Evolutionary conservation across 768 basidiomycete species (phyloP), one percentile per base, ranked within the genome.

Genomic region (Russula foetens): DNA sequence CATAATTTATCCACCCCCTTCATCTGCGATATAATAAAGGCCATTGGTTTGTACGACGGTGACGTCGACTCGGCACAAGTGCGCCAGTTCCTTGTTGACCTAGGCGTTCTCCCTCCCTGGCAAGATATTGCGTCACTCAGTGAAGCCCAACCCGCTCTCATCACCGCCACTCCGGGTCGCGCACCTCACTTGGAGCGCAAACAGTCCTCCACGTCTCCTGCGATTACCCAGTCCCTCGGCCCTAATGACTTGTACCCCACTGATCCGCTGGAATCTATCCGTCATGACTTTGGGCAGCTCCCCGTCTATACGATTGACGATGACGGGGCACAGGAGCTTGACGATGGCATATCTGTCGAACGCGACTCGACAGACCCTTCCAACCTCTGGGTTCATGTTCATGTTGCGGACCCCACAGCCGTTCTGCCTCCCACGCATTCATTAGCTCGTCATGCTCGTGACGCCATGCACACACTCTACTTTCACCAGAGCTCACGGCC

Each of bases 261-360:
- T 2, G 93, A 97, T 68, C 78, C 81, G 0, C 76, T 87, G 53
- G 87, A 86, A 28, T 73, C 80, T 23, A 70, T 92, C 6, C 87
- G 95, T 3, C 88, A 90, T 68, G 95, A 98, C 71, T 96, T 93
- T 72, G 92, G 90, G 26, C 69, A 85, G 62, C 68, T 87, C 63
- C 83, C 82, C 0, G 90, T 92, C 5, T 98, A 86, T 70, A 86
- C 95, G 21, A 85, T 99, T 56, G 97, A 99, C 68, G 90, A 92
- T 61, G 64, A 76, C 0, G 69, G 67, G 7, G 94, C 97, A 0
- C 73, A 87, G 67, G 97, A 99, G 69, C 79, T 98, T 23, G 97
- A 99, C 69, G 97, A 99, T 70, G 97, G 93, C 2, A 67, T 99
- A 33, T 95, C 94, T 2, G 69, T 98, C 31, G 90, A 96, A 64